These are phyloP conservation scores for Alternaria panax DNA, from an alignment of 2,329 filamentous ascomycete species.

Conservation along the genomic window DNA sequence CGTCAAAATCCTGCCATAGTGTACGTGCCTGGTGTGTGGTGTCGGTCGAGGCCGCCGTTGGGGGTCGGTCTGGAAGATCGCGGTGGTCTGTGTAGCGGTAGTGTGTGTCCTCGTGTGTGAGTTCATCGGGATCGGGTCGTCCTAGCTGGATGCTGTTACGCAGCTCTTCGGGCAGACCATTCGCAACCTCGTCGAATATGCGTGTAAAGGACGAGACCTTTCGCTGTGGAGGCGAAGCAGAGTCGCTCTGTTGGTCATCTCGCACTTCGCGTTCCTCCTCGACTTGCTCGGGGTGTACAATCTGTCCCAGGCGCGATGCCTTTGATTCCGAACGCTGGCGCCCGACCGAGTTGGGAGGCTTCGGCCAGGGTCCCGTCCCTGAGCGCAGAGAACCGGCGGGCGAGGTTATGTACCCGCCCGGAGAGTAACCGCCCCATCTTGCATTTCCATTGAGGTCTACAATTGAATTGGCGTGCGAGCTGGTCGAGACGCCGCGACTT, in stretches of 20 bases:
- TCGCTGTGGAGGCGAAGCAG: slow-evolving; percentile 25
- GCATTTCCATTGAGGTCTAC: slow-evolving; percentile 73
- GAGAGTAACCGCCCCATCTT: slow-evolving; percentile 73
- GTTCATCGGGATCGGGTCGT: slow-evolving; percentile 13
- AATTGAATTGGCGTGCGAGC: slow-evolving; percentile 65
- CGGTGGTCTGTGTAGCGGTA: slow-evolving; percentile 23
- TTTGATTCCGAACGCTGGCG: slow-evolving; percentile 51
- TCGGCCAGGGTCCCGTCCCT: slow-evolving; percentile 51
- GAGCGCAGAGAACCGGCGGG: slow-evolving; percentile 68
- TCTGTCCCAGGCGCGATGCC: slow-evolving; percentile 52
- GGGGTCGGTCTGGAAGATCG: slow-evolving; percentile 54
- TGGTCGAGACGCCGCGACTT: slow-evolving; percentile 52
- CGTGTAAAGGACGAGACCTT: slow-evolving; percentile 48
- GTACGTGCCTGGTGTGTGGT: slow-evolving; percentile 71
- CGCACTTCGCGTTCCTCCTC: slow-evolving; percentile 20
- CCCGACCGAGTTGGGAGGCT: slow-evolving; percentile 40
- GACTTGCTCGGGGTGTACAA: slow-evolving; percentile 48
- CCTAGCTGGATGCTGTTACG: slow-evolving; percentile 28
- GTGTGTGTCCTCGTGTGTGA: slow-evolving; percentile 5
- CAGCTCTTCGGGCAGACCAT: slow-evolving; percentile 44
- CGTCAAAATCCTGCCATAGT: slow-evolving; percentile 83
- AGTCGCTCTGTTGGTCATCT: slow-evolving; percentile 3
- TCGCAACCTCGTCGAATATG: slow-evolving; percentile 48
- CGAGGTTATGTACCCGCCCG: slow-evolving; percentile 71
- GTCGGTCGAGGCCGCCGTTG: slow-evolving; percentile 63